phyloP scores from a whole-genome alignment of 2,329 filamentous ascomycete genomes.

The Didymosphaeria variabile region DNA sequence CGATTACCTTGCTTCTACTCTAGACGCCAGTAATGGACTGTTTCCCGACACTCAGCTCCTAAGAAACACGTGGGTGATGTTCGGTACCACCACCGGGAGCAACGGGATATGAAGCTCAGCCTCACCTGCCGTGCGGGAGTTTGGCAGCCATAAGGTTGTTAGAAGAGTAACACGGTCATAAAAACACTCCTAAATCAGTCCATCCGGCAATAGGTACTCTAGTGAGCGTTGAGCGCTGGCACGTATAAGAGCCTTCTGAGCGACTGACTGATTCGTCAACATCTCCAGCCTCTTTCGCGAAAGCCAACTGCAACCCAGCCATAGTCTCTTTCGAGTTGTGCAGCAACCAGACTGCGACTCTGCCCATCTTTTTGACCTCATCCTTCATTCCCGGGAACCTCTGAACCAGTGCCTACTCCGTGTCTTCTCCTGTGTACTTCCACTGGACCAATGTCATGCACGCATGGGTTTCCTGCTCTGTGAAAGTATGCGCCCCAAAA shows the following conservation, averaged over 20 bases:
- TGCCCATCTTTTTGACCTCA: background rate
- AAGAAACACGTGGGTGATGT: background rate
- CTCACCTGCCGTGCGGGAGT: background rate
- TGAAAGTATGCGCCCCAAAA: background rate
- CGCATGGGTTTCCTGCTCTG: background rate
- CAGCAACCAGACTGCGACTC: background rate
- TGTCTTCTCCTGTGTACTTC: background rate
- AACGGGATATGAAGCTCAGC: background rate
- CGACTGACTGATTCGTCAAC: background rate
- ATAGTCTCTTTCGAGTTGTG: background rate
- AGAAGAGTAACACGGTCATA: background rate
- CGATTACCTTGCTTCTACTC: no score
- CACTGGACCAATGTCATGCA: background rate
- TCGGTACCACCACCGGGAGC: background rate
- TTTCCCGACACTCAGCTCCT: no score
- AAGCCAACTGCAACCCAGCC: background rate
- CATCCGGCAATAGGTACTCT: background rate
- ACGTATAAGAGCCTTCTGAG: background rate
- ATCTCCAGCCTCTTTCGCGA: background rate
- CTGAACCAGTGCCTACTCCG: background rate
- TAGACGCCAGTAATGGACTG: no score
- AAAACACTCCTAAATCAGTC: background rate
- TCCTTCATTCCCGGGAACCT: background rate
- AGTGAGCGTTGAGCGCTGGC: background rate
- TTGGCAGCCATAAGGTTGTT: background rate